Evolutionary conservation across 129 eudicot genomes (phyloP), one percentile per base, ranked within the genome.

Genomic region (Tagetes erecta): DNA sequence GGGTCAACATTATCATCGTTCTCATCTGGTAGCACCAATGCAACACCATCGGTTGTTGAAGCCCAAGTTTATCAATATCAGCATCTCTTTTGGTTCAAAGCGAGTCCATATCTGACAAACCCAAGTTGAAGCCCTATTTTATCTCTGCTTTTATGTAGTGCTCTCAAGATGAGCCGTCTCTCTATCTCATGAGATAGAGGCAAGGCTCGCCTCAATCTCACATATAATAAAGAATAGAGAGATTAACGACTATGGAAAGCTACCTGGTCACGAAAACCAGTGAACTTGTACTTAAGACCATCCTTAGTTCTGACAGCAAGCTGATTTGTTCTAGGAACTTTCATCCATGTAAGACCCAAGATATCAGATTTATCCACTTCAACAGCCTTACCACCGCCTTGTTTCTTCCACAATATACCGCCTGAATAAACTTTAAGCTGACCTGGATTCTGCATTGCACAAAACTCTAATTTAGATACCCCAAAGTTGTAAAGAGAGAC

Each of bases 351-450:
- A 64, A 93, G 84, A 36, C 85, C 81, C 7, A 77, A 49, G 37
- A 93, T 71, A 62, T 93, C 89, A 67, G 86, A 58, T 50, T 78
- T 93, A 44, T 90, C 98, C 30, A 93, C 92, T 80, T 93, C 98
- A 50, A 90, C 91, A 47, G 96, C 92, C 81, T 90, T 90, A n/a
- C 98, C 96, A 69, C 98, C 98, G 1, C 96, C 98, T 79, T 83
- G 95, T 80, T 90, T 93, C 85, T 84, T 93, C 98, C 98, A 93
- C 59, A 80, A 52, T 51, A 93, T 70, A 72, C 96, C 96, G 6
- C 91, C 88, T 9, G 96, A 52, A 73, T 93, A 89, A 80, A 93
- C 92, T 71, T 74, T 90, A 5, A 90, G 82, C 76, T 90, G 96
- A 45, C 96, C 98, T 50, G 88, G 92, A 77, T 86, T 93, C 96